Evolutionary conservation across 2,329 filamentous ascomycete species (phyloP), one percentile per base, ranked within the genome.

Genomic region (Phialophora tarda): DNA sequence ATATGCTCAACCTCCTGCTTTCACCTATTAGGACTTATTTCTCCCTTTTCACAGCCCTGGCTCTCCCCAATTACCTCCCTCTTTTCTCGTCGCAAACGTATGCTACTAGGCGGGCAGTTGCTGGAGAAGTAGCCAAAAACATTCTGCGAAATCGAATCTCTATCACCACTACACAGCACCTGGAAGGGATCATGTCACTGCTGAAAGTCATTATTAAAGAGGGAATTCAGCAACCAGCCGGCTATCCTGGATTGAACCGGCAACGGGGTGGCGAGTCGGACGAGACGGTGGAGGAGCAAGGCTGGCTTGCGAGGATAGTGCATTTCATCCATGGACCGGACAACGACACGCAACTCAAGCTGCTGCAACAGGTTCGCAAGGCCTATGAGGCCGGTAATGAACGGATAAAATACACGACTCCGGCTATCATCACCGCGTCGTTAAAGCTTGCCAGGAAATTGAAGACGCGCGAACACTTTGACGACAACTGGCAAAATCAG

Each of bases 251-350:
- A 3, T 88, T 90, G 47, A 80, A 83, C 14, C 91, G 94, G 75
- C 85, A 92, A 69, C 88, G 92, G 68, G 86, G 87, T 23, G 82
- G 86, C 55, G 96, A 99, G 82, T 98, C 95, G 0, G 95, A 99
- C 69, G 96, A 99, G 81, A 98, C 94, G 0, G 88, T 98, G 74
- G 94, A 99, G 79, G 95, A 99, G 80, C 95, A 99, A 82, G 95
- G 95, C 59, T 97, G 93, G 93, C 84, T 99, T 62, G 95, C 95
- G 41, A 87, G 95, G 73, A 89, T 99, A 75, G 88, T 97, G 21
- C 95, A 99, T 79, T 83, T 97, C 63, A 87, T 99, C 60, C 85
- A 92, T 64, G 91, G 88, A 53, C 84, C 91, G 41, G 87, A 96
- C 76, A 98, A 98, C 74, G 92, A 97, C 73, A 96, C 90, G 0